Evolutionary conservation across 306 rosid species (phyloP).

Genomic region (Chamaecrista fasciculata): DNA sequence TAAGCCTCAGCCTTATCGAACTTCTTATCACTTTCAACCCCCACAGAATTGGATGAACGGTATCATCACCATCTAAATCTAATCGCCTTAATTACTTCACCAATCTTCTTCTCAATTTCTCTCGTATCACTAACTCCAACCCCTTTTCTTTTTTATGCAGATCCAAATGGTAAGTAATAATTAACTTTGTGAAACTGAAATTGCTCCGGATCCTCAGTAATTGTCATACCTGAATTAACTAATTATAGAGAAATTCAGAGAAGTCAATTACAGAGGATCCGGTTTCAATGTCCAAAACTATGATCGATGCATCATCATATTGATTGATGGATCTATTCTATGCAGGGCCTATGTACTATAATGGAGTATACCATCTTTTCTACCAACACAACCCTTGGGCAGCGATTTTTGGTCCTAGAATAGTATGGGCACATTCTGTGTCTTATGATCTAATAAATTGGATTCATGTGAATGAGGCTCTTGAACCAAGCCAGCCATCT

Average conservation of each 20-base stretch:
- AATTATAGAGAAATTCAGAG: too few species aligned
- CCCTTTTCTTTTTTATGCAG: conserved; percentile 37
- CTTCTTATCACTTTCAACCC: conserved; percentile 42
- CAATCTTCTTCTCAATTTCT: neutral
- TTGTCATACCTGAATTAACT: too few species aligned
- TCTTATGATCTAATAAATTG: conserved; percentile 57
- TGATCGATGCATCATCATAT: too few species aligned
- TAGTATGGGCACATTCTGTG: conserved; percentile 57
- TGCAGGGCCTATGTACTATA: conserved; percentile 53
- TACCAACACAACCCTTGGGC: conserved; percentile 53
- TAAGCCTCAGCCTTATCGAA: conserved; percentile 37
- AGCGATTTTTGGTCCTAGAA: conserved; percentile 42
- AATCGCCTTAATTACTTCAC: too few species aligned
- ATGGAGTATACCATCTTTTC: conserved; percentile 58
- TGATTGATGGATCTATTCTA: neutral
- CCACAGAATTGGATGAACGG: conserved; percentile 50
- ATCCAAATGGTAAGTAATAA: conserved; percentile 62
- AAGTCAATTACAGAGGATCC: too few species aligned
- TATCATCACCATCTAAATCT: too few species aligned
- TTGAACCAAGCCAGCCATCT: conserved; percentile 44
- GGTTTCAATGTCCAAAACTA: neutral
- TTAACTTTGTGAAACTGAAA: neutral
- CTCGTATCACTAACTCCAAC: conserved; percentile 11
- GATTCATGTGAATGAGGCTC: conserved; percentile 44
- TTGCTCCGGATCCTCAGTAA: too few species aligned